A percentile compares a stretch with the other conserved stretches of the same genome.
Conservation (phyloP, 83 land plant genomes). For the Diphasiastrum complanatum region DNA sequence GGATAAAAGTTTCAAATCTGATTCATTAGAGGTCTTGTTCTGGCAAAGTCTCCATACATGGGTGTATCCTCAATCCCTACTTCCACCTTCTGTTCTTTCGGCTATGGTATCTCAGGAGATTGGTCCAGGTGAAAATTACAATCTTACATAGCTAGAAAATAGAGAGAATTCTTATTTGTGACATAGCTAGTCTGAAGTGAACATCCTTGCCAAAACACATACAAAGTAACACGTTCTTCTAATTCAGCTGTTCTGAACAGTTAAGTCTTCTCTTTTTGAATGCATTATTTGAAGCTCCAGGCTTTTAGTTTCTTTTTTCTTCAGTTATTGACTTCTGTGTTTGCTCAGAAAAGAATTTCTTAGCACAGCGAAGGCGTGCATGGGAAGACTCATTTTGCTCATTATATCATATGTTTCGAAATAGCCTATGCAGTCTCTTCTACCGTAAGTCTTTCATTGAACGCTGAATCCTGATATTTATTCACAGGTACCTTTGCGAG, state of each 20-base stretch:
- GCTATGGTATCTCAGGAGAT: slow-evolving; percentile 17
- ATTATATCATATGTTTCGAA: slow-evolving; percentile 76
- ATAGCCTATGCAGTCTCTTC: slow-evolving; percentile 53
- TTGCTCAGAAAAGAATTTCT: too few species aligned
- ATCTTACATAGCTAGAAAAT: slow-evolving; percentile 14
- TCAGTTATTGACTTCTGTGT: neutral
- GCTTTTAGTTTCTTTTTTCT: too few species aligned
- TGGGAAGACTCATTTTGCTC: slow-evolving; percentile 90
- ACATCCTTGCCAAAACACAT: too few species aligned
- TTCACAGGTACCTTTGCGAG: neutral
- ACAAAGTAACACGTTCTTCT: too few species aligned
- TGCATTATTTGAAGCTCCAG: too few species aligned
- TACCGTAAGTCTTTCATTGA: slow-evolving; percentile 45
- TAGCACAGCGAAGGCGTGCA: slow-evolving; percentile 42
- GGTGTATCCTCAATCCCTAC: slow-evolving; percentile 21
- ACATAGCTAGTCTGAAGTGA: too few species aligned
- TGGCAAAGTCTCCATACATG: slow-evolving; percentile 35
- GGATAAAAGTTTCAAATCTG: too few species aligned
- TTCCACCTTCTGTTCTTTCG: slow-evolving; percentile 30
- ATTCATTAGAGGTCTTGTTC: too few species aligned
- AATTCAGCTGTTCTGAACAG: too few species aligned
- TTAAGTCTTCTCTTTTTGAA: too few species aligned
- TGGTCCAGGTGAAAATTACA: slow-evolving; percentile 16
- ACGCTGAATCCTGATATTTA: neutral
- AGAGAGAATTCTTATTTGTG: slow-evolving; percentile 54